These are phyloP conservation scores for Ascochyta lentis DNA, from an alignment of 2,329 filamentous ascomycete species.

Conservation along the genomic window DNA sequence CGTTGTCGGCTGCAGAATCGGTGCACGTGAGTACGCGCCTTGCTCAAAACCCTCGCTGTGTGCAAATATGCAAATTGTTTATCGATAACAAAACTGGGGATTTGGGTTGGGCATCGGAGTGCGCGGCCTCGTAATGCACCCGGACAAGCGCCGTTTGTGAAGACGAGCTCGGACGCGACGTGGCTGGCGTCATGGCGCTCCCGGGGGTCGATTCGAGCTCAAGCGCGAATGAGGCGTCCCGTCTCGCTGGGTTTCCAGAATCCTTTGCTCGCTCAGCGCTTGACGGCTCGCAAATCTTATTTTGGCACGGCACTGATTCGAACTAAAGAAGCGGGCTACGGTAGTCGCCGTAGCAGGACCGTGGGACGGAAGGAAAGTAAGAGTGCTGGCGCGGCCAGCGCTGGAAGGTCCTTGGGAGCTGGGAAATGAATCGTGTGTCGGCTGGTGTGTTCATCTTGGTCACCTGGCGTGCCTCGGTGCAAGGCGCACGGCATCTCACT, in stretches of 20 bases:
- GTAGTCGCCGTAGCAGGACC: slow-evolving; percentile 13
- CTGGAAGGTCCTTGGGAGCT: slow-evolving; percentile 5
- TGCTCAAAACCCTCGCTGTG: background rate
- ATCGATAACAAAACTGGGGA: slow-evolving; percentile 1
- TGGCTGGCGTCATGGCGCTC: slow-evolving; percentile 11
- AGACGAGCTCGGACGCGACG: background rate
- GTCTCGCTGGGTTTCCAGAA: slow-evolving; percentile 6
- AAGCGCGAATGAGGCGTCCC: slow-evolving; percentile 14
- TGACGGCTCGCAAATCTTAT: slow-evolving; percentile 9
- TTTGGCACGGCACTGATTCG: background rate
- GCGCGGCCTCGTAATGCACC: background rate
- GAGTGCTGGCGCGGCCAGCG: slow-evolving; percentile 1
- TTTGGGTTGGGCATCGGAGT: background rate
- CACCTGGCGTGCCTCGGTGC: slow-evolving; percentile 3
- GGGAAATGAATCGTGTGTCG: slow-evolving; percentile 2
- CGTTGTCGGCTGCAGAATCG: background rate
- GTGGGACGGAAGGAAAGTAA: background rate
- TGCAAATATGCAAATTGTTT: background rate
- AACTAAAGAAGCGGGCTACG: slow-evolving; percentile 8
- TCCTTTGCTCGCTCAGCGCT: background rate
- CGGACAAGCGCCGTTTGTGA: background rate
- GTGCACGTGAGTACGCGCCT: slow-evolving; percentile 8
- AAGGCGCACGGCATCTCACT: slow-evolving; percentile 13
- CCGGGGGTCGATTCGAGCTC: background rate
- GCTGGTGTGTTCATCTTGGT: background rate